Conservation (phyloP, 177 flowering plant species). For the Vitis hybrid region DNA sequence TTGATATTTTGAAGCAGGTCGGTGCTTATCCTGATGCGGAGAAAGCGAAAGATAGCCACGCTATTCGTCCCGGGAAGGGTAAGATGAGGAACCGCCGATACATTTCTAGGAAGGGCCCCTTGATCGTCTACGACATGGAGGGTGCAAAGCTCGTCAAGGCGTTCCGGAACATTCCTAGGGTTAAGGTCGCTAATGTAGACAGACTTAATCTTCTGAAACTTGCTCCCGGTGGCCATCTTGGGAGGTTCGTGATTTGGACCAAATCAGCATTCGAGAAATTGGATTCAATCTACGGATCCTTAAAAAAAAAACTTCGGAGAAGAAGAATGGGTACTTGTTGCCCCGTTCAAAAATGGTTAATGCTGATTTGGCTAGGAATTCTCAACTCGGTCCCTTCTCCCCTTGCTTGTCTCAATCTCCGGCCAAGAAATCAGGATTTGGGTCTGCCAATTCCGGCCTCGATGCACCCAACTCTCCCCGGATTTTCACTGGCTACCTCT, state of each 20-base stretch:
- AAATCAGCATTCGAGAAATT: conserved; percentile 85
- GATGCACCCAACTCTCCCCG: too few species aligned
- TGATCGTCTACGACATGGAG: conserved; percentile 76
- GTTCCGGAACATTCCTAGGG: conserved; percentile 82
- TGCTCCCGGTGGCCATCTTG: conserved; percentile 95
- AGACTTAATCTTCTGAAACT: conserved; percentile 75
- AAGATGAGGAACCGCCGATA: conserved; percentile 82
- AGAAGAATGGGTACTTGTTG: conserved; percentile 79
- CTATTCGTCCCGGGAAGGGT: conserved; percentile 82
- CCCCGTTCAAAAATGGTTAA: conserved; percentile 87
- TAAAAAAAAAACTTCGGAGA: conserved; percentile 65
- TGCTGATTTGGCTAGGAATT: conserved; percentile 78
- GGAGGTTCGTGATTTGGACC: conserved; percentile 85
- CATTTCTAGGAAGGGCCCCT: conserved; percentile 71
- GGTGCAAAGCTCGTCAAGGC: conserved; percentile 82
- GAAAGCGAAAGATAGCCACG: conserved; percentile 73
- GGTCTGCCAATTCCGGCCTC: too few species aligned
- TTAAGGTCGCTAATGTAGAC: conserved; percentile 70
- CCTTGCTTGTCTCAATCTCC: too few species aligned
- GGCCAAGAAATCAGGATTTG: too few species aligned
- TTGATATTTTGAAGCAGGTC: conserved; percentile 62
- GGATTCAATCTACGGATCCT: conserved; percentile 72
- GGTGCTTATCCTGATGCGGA: conserved; percentile 74
- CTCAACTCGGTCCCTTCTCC: conserved; percentile 46
- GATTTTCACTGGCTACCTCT: too few species aligned